Evolutionary conservation across 192 early-diverging fungal species (phyloP).

Genomic region (Gigaspora rosea): DNA sequence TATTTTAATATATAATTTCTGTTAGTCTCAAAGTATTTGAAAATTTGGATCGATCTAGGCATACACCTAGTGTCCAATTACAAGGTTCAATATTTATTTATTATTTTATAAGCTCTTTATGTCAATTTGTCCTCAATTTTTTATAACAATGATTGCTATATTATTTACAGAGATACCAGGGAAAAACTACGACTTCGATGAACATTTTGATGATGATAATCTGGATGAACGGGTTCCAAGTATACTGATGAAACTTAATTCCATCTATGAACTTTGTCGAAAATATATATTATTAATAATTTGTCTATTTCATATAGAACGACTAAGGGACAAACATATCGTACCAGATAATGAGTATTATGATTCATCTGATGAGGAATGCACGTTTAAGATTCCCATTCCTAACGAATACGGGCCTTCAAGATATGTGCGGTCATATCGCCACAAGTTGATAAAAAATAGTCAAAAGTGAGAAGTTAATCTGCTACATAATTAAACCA

Average conservation of each 20-base stretch:
- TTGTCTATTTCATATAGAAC: conserved; percentile 45
- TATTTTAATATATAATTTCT: not conserved
- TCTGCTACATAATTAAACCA: too few relatives aligned
- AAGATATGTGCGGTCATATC: conserved; percentile 10
- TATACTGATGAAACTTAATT: conserved; percentile 26
- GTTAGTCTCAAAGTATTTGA: conserved; percentile 48
- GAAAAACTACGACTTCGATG: conserved; percentile 23
- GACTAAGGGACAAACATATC: conserved; percentile 63
- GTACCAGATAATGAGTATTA: conserved; percentile 71
- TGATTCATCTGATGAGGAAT: conserved; percentile 68
- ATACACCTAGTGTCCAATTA: conserved; percentile 84
- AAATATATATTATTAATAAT: not conserved
- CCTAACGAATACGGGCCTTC: conserved; percentile 11
- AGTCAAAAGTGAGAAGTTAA: not conserved
- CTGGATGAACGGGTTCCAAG: conserved; percentile 62
- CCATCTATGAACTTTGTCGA: not conserved
- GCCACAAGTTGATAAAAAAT: not conserved
- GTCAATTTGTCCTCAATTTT: not conserved
- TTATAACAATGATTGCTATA: not conserved
- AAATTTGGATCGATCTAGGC: conserved; percentile 66
- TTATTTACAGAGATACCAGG: not conserved
- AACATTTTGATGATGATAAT: conserved; percentile 62
- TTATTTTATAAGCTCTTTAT: not conserved
- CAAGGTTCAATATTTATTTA: conserved; percentile 46
- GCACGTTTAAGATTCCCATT: not conserved